A percentile compares a stretch with the other conserved stretches of the same genome.
Conservation (phyloP, 2,329 filamentous ascomycete genomes). For the Cladosporium sp. region DNA sequence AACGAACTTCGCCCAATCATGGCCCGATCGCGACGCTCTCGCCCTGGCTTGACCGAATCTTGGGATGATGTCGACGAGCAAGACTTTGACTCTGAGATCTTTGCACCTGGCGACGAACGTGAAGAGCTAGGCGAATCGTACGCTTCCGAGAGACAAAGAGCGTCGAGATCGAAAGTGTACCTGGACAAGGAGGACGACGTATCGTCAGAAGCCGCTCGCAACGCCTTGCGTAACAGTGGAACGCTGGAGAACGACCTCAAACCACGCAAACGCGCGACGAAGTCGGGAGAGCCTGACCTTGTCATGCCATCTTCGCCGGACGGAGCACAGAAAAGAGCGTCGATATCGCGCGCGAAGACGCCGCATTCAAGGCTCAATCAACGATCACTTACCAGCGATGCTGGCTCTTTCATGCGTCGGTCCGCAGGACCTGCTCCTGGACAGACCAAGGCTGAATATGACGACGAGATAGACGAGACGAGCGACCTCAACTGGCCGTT, state of each 20-base stretch:
- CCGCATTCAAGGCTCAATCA: slow-evolving; percentile 29
- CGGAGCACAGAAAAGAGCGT: slow-evolving; percentile 16
- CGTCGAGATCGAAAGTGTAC: neutral
- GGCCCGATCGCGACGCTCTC: slow-evolving; percentile 19
- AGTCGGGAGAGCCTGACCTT: slow-evolving; percentile 30
- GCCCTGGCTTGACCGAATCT: slow-evolving; percentile 28
- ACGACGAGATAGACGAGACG: slow-evolving; percentile 23
- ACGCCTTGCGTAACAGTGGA: slow-evolving; percentile 16
- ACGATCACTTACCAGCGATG: slow-evolving; percentile 28
- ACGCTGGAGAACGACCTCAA: slow-evolving; percentile 6
- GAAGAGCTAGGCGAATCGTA: slow-evolving; percentile 25
- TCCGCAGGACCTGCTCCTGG: slow-evolving; percentile 17
- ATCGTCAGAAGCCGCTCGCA: slow-evolving; percentile 1
- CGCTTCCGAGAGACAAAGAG: slow-evolving; percentile 2
- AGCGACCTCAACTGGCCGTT: slow-evolving; percentile 18
- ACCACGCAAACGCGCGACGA: slow-evolving; percentile 3
- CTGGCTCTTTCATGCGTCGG: slow-evolving; percentile 20
- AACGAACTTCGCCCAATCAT: slow-evolving; percentile 11
- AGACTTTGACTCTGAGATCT: slow-evolving; percentile 23
- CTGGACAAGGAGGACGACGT: slow-evolving; percentile 1
- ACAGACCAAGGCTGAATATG: slow-evolving; percentile 16
- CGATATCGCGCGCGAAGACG: slow-evolving; percentile 17
- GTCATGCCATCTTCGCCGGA: slow-evolving; percentile 40
- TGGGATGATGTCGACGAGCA: slow-evolving; percentile 30
- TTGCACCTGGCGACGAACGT: slow-evolving; percentile 26